Evolutionary conservation across 306 rosid genomes (phyloP).

Genomic region (Macrotyloma uniflorum): DNA sequence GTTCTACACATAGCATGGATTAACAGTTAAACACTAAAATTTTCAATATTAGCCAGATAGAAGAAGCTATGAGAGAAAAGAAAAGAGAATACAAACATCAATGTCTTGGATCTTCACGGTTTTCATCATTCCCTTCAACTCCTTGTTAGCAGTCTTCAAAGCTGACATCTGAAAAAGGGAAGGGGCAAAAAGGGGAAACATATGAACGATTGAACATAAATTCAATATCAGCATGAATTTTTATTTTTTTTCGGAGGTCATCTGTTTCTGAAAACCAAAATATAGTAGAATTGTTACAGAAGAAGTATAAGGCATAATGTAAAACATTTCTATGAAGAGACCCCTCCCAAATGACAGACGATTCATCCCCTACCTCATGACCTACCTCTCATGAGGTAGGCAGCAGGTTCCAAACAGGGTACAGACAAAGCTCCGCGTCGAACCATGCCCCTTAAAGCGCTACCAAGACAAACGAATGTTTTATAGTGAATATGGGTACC

Average conservation of each 20-base stretch:
- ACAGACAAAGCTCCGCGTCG: slow-evolving; percentile 78
- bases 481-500: slow-evolving; percentile 60
- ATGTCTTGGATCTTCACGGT: slow-evolving; percentile 96
- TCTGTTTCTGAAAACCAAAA: slow-evolving; percentile 40
- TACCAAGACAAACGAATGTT: slow-evolving; percentile 79
- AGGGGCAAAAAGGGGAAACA: slow-evolving; percentile 5
- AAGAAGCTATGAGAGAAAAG: slow-evolving; percentile 34
- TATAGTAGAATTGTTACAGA: slow-evolving; percentile 26
- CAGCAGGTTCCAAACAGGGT: slow-evolving; percentile 83
- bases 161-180: slow-evolving; percentile 75
- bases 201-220: slow-evolving; percentile 13
- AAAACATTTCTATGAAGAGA: slow-evolving; percentile 45
- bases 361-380: slow-evolving; percentile 76
- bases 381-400: slow-evolving; percentile 89
- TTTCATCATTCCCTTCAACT: slow-evolving; percentile 98
- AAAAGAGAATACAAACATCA: slow-evolving; percentile 64
- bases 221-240: background rate
- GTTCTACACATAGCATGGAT: slow-evolving; percentile 53
- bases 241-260: too few relatives aligned
- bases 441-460: slow-evolving; percentile 71
- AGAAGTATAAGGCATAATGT: slow-evolving; percentile 39
- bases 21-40: slow-evolving; percentile 26
- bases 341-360: slow-evolving; percentile 59
- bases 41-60: background rate
- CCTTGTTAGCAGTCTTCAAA: slow-evolving; percentile 95